Conservation (phyloP, 768 basidiomycete genomes). For the Amanita polypyramis region DNA sequence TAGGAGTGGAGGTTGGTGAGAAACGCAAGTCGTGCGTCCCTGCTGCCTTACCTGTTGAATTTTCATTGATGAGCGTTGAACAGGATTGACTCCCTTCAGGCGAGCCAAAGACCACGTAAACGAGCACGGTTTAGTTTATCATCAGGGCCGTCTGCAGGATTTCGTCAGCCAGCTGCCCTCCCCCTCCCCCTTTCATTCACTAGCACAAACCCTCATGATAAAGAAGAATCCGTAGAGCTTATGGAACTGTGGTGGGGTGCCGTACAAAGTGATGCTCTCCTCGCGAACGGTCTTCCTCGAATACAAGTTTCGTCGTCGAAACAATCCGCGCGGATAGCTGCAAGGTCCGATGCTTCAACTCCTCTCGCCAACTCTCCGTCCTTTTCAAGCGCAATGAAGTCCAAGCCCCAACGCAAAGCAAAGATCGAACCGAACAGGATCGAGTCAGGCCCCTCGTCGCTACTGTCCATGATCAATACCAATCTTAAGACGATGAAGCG, state of each 20-base stretch:
- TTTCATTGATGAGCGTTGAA: not conserved
- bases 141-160: slow-evolving; percentile 1
- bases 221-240: slow-evolving; percentile 22
- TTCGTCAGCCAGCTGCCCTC: not conserved
- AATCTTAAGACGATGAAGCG: slow-evolving; percentile 71
- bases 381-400: not conserved
- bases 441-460: slow-evolving; percentile 3
- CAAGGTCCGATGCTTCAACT: not conserved
- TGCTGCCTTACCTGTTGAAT: not conserved
- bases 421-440: not conserved
- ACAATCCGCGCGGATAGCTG: not conserved
- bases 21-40: slow-evolving; percentile 3
- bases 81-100: slow-evolving; percentile 8
- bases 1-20: slow-evolving; percentile 27
- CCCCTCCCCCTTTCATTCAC: slow-evolving; percentile 22
- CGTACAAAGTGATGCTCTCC: slow-evolving; percentile 46
- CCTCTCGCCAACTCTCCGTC: not conserved
- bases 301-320: slow-evolving; percentile 33
- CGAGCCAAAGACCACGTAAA: slow-evolving; percentile 47
- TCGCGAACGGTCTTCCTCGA: slow-evolving; percentile 54
- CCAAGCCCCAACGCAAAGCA: not conserved
- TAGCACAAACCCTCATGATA: slow-evolving; percentile 19
- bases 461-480: slow-evolving; percentile 63
- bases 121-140: slow-evolving; percentile 40
- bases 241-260: slow-evolving; percentile 71